Base-by-base conservation (phyloP, 2,329 filamentous ascomycete genomes). In the Trichoderma afroharzianum region DNA sequence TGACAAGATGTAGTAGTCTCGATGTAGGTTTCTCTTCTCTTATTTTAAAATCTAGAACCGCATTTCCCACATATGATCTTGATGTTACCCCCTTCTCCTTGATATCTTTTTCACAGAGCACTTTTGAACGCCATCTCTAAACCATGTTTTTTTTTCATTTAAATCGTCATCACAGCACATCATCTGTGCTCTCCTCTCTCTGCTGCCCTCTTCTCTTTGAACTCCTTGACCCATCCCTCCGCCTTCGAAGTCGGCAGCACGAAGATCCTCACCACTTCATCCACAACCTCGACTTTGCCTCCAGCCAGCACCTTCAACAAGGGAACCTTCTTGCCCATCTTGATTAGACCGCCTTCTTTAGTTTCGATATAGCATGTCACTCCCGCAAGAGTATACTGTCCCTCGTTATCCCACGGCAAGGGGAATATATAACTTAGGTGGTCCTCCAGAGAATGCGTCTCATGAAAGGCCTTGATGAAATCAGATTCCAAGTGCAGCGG, bases 321-420 rank as follows among this genome's bases (percentile, higher is more conserved):
- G 24, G 89, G 85, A 74, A 96, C 86, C 79, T 95, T 96, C 87
- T 93, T 95, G 62, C 96, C 95, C 26, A 95, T 91, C 83, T 97
- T 98, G 77, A 97, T 89, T 76, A 99, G 81, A 0, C 95, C 94
- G 0, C 94, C 94, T 0, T 85, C 84, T 4, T 83, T 82, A 0
- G 94, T 98, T 84, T 98, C 94, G 85, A 97, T 92, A 81, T 93
- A 98, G 77, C 93, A 96, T 76, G 97, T 94, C 5, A 97, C 93
- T 1, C 82, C 84, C 0, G 85, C 84, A 1, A 86, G 76, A 1
- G 83, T 87, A 81, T 97, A 98, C 77, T 90, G 90, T 2, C 86
- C 82, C 72, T 86, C 83, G 18, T 80, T 78, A 77, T 98, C 96
- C 96, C 96, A 99, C 14, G 94, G 94, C 77, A 94, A 81, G 3